Conservation (phyloP, 495 filamentous ascomycete species). For the Pseudevernia furfuracea region DNA sequence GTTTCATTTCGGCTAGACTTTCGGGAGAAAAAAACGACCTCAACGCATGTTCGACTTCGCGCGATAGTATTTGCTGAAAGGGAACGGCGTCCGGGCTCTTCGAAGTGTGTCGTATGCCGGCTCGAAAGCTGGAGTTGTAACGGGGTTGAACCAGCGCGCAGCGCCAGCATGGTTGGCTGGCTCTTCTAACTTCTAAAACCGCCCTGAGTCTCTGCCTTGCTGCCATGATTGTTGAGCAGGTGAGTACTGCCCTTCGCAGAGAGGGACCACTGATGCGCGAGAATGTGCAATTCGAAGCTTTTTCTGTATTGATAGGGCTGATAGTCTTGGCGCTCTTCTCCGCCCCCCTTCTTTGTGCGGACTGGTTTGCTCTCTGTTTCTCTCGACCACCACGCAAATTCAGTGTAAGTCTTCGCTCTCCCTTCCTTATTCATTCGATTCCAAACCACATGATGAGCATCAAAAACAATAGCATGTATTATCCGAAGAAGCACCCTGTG, state of each 20-base stretch:
- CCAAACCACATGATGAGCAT: conserved; percentile 13
- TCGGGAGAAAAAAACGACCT: not conserved
- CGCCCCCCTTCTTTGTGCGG: not conserved
- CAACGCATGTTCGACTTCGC: not conserved
- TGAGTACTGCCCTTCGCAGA: not conserved
- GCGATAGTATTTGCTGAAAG: not conserved
- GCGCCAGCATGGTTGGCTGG: conserved; percentile 10
- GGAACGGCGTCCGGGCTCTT: not conserved
- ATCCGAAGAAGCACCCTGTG: conserved; percentile 49
- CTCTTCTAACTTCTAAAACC: not conserved
- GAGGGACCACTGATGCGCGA: not conserved
- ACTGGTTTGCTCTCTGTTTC: not conserved
- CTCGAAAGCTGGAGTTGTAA: not conserved
- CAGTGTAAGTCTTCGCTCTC: conserved; percentile 3
- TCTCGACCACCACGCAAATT: not conserved
- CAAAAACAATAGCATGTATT: conserved; percentile 57
- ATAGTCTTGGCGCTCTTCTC: conserved; percentile 1
- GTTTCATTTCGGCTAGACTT: not conserved
- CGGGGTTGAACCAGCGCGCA: conserved; percentile 5
- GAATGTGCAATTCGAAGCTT: not conserved
- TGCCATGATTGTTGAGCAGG: not conserved
- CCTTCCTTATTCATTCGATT: not conserved
- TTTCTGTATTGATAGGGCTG: conserved; percentile 3
- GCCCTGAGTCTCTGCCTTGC: not conserved
- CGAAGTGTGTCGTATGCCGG: not conserved